Evolutionary conservation across 495 filamentous ascomycete species (phyloP), one percentile per base, ranked within the genome.

Genomic region (Acidomyces sp.): DNA sequence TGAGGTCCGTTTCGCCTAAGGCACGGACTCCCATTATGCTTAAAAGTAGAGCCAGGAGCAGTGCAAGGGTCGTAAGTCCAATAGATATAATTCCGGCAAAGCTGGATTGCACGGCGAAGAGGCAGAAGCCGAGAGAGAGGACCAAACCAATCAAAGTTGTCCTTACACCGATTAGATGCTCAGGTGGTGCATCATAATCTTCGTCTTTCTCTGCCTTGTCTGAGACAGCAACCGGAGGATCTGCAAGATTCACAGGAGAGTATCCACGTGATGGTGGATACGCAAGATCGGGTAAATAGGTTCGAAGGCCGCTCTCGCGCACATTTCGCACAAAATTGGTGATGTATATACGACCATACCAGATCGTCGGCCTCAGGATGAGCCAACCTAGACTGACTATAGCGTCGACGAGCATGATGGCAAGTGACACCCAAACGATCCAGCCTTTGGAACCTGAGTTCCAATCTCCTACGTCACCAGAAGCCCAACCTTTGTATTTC

Each of bases 21-120:
- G 90, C 90, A 16, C 90, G 71, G 37, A 97, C 90, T 34, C 92
- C 92, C 86, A 96, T 94, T 44, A 96, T 76, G 36, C 82, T 85
- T 17, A 95, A 69, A 22, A 96, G 62, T 16, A 97, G 75, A 1
- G 90, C 86, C 56, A 96, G 76, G 25, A 88, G 54, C 19, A 95
- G 84, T 13, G 90, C 83, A 15, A 80, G 71, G 22, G 83, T 62
- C n/a, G 81, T 93, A 1, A 79, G 77, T 32, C 67, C 82, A 46
- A 76, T 62, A 4, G 67, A 84, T 57, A 54, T 66, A 26, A 82
- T 63, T 19, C 57, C 43, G 15, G 78, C 77, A 53, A 96, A 97
- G 11, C 80, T 77, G 40, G 81, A 63, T 45, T 82, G 82, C 55
- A 90, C 85, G 53, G 79, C 77, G 11, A 69, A 54, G 23, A 94